Evolutionary conservation across 805 yeast genomes (phyloP), one percentile per base, ranked within the genome.

Genomic region (Kuraishia borneana): DNA sequence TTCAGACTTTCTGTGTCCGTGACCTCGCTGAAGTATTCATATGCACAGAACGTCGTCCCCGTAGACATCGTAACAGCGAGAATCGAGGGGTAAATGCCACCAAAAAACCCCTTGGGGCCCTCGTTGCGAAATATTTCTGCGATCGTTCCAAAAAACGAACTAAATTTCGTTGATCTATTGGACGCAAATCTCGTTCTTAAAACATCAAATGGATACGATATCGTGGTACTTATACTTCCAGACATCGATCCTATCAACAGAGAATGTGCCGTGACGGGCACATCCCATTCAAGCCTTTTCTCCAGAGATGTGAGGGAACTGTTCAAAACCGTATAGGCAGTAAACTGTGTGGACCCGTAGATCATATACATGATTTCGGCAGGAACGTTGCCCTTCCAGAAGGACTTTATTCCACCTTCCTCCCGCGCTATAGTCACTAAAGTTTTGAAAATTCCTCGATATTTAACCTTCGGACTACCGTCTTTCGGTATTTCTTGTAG

Each of bases 321-420:
- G 50, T 78, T 83, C 21, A 73, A 54, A 0, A 64, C 50, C 2
- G 85, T 64, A 47, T 79, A 83, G 2, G 83, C 58, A 1, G 89
- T 63, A 56, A 92, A 92, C 53, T 92, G 97, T 0, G 73, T 59
- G 1, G 83, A 83, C 9, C 97, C 96, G 47, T 89, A 92, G 8
- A 82, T 43, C 10, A 89, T 60, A 48, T 92, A 92, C 75, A 92
- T 71, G 26, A 76, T 53, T 42, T 85, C 85, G 0, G 97, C 98
- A 0, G 98, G 95, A 0, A 84, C 67, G 50, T 92, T 92, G 0
- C 98, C 98, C 52, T 87, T 88, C 97, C 97, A 92, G n/a, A 89
- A 62, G 0, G 85, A 89, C 3, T 54, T 39, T 1, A 78, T 28
- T 1, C 95, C 94, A 5, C 61, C 61, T 53, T 89, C 97, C 22